phyloP scores from a whole-genome alignment of 306 rosid species.

The Betula pendula region DNA sequence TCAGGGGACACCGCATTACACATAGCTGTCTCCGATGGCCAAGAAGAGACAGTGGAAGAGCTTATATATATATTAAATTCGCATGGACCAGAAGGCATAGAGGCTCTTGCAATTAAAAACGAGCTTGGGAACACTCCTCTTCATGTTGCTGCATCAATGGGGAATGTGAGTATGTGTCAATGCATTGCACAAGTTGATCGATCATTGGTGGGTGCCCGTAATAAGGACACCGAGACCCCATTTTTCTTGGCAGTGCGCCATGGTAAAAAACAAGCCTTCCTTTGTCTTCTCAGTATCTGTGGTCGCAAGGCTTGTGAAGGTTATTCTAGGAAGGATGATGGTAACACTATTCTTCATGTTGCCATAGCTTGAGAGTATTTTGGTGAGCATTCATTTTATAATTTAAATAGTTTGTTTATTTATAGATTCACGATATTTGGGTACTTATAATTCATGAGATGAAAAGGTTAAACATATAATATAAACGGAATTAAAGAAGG shows the following conservation, averaged over 20 bases:
- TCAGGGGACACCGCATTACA: slow-evolving; percentile 61
- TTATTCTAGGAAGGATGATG: slow-evolving; percentile 36
- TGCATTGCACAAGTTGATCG: rapidly evolving
- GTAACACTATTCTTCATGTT: slow-evolving; percentile 55
- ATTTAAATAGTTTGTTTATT: no score
- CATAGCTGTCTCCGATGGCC: slow-evolving; percentile 45
- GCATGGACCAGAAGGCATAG: rapidly evolving
- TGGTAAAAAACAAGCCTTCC: slow-evolving; percentile 47
- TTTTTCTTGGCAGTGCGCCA: slow-evolving; percentile 47
- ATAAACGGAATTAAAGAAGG: no score
- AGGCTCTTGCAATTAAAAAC: slow-evolving; percentile 16
- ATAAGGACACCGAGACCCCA: slow-evolving; percentile 53
- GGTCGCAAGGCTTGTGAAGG: neutral
- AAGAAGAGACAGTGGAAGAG: slow-evolving; percentile 19
- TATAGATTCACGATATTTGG: no score
- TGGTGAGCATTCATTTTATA: slow-evolving; percentile 18
- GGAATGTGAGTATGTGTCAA: slow-evolving; percentile 32
- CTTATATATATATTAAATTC: neutral
- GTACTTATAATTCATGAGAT: no score
- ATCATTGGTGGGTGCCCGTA: slow-evolving; percentile 13
- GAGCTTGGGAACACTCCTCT: slow-evolving; percentile 34
- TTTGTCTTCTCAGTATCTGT: slow-evolving; percentile 30
- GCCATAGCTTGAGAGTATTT: slow-evolving; percentile 41
- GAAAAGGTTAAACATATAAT: no score
- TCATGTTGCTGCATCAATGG: slow-evolving; percentile 45